Evolutionary conservation across 2,329 filamentous ascomycete genomes (phyloP).

Genomic region (Massarina eburnea): DNA sequence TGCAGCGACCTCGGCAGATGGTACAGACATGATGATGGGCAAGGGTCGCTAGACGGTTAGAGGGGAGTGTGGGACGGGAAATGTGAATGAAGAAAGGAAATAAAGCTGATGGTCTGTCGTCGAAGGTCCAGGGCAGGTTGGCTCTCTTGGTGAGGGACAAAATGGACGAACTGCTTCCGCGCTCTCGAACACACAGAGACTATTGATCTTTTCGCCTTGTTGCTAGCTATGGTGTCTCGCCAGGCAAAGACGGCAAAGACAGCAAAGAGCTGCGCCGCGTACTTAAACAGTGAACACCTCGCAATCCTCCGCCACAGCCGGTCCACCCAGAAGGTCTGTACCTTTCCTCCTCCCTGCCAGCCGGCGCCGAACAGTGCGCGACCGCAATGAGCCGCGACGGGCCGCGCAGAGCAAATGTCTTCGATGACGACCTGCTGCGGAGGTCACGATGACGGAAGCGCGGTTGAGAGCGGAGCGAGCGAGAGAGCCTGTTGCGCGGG

Average conservation of each 20-base stretch:
- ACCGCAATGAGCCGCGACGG: background rate
- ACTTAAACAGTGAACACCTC: slow-evolving; percentile 37
- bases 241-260: slow-evolving; percentile 33
- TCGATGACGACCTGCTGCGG: background rate
- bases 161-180: slow-evolving; percentile 45
- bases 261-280: slow-evolving; percentile 34
- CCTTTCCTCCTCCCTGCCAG: slow-evolving; percentile 35
- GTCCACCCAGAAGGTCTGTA: slow-evolving; percentile 31
- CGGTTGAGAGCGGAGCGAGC: background rate
- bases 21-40: slow-evolving; percentile 64
- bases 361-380: slow-evolving; percentile 14
- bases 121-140: slow-evolving; percentile 29
- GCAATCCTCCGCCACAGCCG: slow-evolving; percentile 36
- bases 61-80: slow-evolving; percentile 6
- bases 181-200: slow-evolving; percentile 43
- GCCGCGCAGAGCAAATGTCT: too few species aligned
- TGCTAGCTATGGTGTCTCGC: slow-evolving; percentile 51
- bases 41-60: slow-evolving; percentile 9
- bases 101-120: slow-evolving; percentile 25
- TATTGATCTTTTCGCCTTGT: slow-evolving; percentile 47
- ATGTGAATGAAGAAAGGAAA: slow-evolving; percentile 10
- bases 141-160: slow-evolving; percentile 32
- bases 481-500: background rate
- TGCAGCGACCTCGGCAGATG: slow-evolving; percentile 84
- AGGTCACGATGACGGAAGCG: too few species aligned